Evolutionary conservation across 2,329 filamentous ascomycete species (phyloP), one percentile per base, ranked within the genome.

Genomic region (Immersiporthe knoxdaviesiana): DNA sequence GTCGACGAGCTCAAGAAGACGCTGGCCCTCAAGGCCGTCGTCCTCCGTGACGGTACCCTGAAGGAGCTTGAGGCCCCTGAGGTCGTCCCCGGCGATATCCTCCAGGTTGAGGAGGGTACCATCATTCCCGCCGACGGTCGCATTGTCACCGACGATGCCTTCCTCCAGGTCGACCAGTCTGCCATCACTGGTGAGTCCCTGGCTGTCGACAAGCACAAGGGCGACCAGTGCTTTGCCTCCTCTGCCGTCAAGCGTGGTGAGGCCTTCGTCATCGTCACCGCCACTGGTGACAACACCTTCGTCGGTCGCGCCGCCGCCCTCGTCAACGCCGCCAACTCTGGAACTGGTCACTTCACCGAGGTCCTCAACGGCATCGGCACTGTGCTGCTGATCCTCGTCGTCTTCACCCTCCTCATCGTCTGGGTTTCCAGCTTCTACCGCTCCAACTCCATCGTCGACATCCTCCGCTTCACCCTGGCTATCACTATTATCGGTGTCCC

Each of bases 401-500:
- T 96, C 75, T 81, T 93, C 74, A 95, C 92, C 72, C 87, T 94
- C 63, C 84, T 97, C 70, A 80, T 95, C 61, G 92, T 97, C 80
- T 97, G 93, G 93, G 83, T 97, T 71, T 90, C 91, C 24, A 92
- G 90, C 1, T 97, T 95, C 85, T 97, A 97, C 84, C 91, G 93
- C 70, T 94, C 91, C 77, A 94, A 95, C 81, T 80, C 79, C 69
- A 97, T 96, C 72, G 89, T 94, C 72, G 81, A 82, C 7, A 97
- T 97, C 70, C 89, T 97, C 62, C 86, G 92, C 73, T 96, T 93
- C 83, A 96, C 93, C 67, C 86, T 97, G 59, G 93, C 92, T 74
- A 94, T 97, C 76, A 96, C 92, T 75, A 95, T 97, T 73, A 92
- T 97, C 72, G 93, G 93, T 87, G 93, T 97, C 35, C 93, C 93